phyloP scores from a whole-genome alignment of 164 flowering plant genomes.

The Dillenia suffruticosa region DNA sequence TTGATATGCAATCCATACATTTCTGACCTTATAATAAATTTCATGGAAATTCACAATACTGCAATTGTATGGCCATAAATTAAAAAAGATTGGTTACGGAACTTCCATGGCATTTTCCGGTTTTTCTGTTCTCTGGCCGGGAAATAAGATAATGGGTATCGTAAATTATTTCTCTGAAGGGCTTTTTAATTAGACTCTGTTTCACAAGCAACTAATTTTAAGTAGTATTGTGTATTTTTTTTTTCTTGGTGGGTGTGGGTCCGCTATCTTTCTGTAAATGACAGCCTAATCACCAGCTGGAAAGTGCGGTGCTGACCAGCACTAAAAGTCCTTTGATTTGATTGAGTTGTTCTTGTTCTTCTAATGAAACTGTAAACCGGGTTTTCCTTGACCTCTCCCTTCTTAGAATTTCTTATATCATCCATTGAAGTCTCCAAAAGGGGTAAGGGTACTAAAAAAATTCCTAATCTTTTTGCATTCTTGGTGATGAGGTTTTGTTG shows the following conservation, averaged over 20 bases:
- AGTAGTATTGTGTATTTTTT: slow-evolving; percentile 3
- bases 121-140: not conserved
- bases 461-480: not conserved
- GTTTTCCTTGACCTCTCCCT: slow-evolving; percentile 7
- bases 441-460: slow-evolving; percentile 16
- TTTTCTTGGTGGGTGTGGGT: slow-evolving; percentile 29
- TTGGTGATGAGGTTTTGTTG: not conserved
- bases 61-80: not conserved
- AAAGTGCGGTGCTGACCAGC: slow-evolving; percentile 40
- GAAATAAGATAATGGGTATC: not conserved
- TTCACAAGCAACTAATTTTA: slow-evolving; percentile 12
- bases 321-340: slow-evolving; percentile 17
- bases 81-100: slow-evolving; percentile 20
- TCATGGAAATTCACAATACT: too few species aligned
- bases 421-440: slow-evolving; percentile 4
- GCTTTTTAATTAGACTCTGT: slow-evolving; percentile 9
- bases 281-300: slow-evolving; percentile 84
- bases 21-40: not conserved
- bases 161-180: not conserved
- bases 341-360: slow-evolving; percentile 17
- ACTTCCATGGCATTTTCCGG: slow-evolving; percentile 20
- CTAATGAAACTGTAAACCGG: slow-evolving; percentile 15
- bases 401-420: not conserved
- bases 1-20: not conserved
- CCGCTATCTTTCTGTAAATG: slow-evolving; percentile 30